phyloP scores from a whole-genome alignment of 2,329 filamentous ascomycete genomes.

The Aureobasidium namibiae region DNA sequence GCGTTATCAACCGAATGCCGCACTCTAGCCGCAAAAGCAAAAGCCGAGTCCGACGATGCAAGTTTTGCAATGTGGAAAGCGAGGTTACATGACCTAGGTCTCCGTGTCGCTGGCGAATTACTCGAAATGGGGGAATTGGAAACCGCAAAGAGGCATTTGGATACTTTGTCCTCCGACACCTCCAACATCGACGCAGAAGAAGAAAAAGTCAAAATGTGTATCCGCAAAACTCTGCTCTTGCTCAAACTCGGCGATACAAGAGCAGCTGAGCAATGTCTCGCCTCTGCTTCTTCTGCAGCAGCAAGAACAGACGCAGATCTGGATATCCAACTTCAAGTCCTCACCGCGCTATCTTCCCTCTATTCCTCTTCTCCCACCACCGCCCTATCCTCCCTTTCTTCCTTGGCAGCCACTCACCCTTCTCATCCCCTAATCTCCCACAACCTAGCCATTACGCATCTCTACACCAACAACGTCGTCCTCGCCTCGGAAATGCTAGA shows the following conservation, averaged over 20 bases:
- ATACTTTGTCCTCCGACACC: not conserved
- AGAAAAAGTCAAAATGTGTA: constrained; percentile 23
- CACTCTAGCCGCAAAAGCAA: constrained; percentile 20
- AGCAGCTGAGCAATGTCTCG: constrained; percentile 2
- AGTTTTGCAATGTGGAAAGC: constrained; percentile 60
- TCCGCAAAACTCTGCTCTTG: constrained; percentile 56
- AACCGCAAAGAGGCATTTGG: constrained; percentile 66
- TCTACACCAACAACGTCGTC: constrained; percentile 71
- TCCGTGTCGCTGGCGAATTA: constrained; percentile 55
- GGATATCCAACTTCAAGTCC: constrained; percentile 14
- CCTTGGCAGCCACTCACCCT: constrained; percentile 38
- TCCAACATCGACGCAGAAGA: not conserved
- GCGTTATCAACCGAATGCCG: constrained; percentile 52
- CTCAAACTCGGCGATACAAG: constrained; percentile 70
- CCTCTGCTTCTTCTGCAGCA: constrained; percentile 25
- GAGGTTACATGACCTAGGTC: constrained; percentile 66
- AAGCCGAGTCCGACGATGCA: constrained; percentile 45
- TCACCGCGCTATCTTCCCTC: constrained; percentile 67
- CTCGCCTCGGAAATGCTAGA: constrained; percentile 64
- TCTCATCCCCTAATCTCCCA: constrained; percentile 65
- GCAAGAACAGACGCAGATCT: not conserved
- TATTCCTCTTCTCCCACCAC: constrained; percentile 64
- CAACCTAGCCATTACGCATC: constrained; percentile 73
- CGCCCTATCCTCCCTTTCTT: constrained; percentile 55
- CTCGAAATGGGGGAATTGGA: constrained; percentile 83